Percentiles rank a stretch among this genome's conserved stretches.
These are phyloP conservation scores for Vaucheria bursata DNA, from an alignment of 352 stramenopile genomes.

Conservation along the genomic window DNA sequence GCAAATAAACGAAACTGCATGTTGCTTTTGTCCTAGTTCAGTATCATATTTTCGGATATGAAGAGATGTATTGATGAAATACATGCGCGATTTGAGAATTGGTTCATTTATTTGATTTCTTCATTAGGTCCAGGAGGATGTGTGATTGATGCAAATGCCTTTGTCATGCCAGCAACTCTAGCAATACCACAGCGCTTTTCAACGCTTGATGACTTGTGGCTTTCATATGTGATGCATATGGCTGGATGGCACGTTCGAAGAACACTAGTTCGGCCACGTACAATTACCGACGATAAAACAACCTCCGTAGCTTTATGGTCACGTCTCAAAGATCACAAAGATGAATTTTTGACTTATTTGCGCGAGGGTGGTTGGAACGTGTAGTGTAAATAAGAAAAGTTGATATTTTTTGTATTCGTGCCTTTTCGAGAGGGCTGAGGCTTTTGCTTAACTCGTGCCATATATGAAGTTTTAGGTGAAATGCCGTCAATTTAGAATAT, in stretches of 20 bases:
- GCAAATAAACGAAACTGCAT: no score
- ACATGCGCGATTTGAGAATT: no score
- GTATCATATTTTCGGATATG: no score
- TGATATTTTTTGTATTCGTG: no score
- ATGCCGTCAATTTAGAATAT: no score
- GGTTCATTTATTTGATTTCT: no score
- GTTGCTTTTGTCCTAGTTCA: no score
- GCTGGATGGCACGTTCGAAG: background rate
- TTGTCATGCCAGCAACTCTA: background rate
- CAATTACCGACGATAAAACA: background rate
- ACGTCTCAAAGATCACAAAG: background rate
- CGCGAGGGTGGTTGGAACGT: background rate
- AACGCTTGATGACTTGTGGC: background rate
- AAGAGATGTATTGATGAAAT: no score
- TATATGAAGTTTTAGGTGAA: no score
- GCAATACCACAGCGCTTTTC: background rate
- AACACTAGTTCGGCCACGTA: background rate
- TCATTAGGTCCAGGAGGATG: background rate
- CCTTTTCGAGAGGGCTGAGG: no score
- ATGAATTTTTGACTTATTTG: background rate
- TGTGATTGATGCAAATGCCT: background rate
- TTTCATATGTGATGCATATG: background rate
- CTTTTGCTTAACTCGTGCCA: no score
- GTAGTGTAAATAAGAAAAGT: no score
- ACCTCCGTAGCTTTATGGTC: background rate